phyloP scores from a whole-genome alignment of 768 basidiomycete genomes.

The Leccinum ochraceum region DNA sequence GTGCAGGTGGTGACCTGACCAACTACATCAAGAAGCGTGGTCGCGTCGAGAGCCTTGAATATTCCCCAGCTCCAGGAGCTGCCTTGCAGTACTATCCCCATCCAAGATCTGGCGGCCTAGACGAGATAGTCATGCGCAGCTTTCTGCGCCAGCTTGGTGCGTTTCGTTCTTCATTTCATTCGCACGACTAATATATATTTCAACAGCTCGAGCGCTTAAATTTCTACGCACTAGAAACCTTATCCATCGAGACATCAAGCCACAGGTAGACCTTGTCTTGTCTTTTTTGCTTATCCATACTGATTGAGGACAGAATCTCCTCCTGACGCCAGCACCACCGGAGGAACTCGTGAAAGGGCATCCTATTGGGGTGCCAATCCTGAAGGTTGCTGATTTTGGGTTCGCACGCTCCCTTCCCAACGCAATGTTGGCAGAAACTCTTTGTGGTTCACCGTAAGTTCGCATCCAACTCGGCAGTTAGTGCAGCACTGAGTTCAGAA shows the following conservation, averaged over 20 bases:
- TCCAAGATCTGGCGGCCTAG: constrained; percentile 86
- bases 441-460: constrained; percentile 94
- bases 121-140: constrained; percentile 87
- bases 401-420: constrained; percentile 93
- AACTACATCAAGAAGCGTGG: constrained; percentile 99
- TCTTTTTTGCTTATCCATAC: not conserved
- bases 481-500: constrained; percentile 1
- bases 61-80: constrained; percentile 65
- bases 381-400: constrained; percentile 98
- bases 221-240: constrained; percentile 87
- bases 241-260: constrained; percentile 97
- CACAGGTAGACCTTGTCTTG: constrained; percentile 53
- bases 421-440: constrained; percentile 93
- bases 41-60: constrained; percentile 85
- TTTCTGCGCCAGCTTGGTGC: constrained; percentile 88
- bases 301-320: constrained; percentile 66
- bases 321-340: constrained; percentile 79
- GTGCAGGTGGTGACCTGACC: constrained; percentile 93
- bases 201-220: constrained; percentile 84
- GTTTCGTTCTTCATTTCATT: constrained; percentile 19
- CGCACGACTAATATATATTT: constrained; percentile 1
- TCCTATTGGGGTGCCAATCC: constrained; percentile 87
- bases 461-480: not conserved
- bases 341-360: constrained; percentile 86
- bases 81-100: constrained; percentile 87